Evolutionary conservation across 441 rosid species (phyloP).

Genomic region (Oxalis stricta): DNA sequence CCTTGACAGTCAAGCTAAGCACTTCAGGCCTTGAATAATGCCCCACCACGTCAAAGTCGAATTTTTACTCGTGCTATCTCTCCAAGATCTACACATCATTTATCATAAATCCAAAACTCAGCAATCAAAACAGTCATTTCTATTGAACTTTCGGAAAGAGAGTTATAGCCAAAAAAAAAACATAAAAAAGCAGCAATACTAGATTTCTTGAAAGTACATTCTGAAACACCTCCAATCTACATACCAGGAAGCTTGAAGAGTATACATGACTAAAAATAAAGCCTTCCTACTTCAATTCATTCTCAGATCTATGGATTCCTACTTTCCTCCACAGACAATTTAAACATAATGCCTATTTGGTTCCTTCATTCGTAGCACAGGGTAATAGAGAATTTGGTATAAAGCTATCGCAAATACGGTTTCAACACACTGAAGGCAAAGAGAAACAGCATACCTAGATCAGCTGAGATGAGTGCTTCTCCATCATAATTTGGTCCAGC

Average conservation of each 20-base stretch:
- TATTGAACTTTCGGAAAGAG: neutral
- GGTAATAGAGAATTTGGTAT: neutral
- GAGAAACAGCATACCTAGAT: slow-evolving; percentile 40
- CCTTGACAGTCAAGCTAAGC: slow-evolving; percentile 69
- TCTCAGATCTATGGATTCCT: too few species aligned
- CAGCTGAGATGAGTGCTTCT: slow-evolving; percentile 72
- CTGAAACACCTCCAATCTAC: too few species aligned
- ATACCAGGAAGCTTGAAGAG: too few species aligned
- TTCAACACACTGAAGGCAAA: neutral
- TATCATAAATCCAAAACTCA: slow-evolving; percentile 1
- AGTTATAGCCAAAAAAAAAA: neutral
- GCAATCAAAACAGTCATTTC: neutral
- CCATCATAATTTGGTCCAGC: slow-evolving; percentile 85
- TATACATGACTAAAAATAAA: too few species aligned
- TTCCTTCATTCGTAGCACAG: too few species aligned
- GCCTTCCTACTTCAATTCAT: too few species aligned
- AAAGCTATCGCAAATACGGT: too few species aligned
- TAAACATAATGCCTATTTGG: too few species aligned
- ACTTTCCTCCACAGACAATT: too few species aligned
- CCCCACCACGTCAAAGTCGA: slow-evolving; percentile 86
- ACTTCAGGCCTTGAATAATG: slow-evolving; percentile 90
- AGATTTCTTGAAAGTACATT: too few species aligned
- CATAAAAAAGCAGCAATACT: too few species aligned
- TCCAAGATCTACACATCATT: slow-evolving; percentile 53
- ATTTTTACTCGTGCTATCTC: slow-evolving; percentile 77